Conservation (phyloP, 176 grass and related monocot genomes). For the Aegilops longissima region DNA sequence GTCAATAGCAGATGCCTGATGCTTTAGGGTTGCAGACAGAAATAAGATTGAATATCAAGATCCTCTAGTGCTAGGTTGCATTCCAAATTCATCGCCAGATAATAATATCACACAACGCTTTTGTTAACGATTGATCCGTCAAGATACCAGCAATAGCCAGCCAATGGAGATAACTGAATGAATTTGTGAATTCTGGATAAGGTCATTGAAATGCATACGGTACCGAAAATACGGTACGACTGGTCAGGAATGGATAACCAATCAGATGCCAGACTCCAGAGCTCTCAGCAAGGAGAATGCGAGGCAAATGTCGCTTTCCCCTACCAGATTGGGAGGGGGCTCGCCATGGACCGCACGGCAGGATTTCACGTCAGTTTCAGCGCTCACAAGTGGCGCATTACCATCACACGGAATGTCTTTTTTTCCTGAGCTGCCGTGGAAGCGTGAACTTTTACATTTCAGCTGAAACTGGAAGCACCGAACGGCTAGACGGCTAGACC, state of each 20-base stretch:
- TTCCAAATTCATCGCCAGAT: neutral
- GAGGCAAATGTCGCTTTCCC: neutral
- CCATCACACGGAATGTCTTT: neutral
- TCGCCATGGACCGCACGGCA: neutral
- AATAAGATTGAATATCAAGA: neutral
- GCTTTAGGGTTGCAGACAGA: neutral
- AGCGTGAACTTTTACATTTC: neutral
- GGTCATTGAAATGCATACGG: neutral
- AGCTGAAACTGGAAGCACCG: neutral
- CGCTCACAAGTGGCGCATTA: neutral
- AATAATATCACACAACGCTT: neutral
- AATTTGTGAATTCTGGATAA: neutral
- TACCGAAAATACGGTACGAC: neutral
- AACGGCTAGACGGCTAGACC: neutral
- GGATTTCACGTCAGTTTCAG: neutral
- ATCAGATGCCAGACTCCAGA: neutral
- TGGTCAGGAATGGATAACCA: slow-evolving; percentile 4
- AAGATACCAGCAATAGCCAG: neutral
- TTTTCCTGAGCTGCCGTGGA: neutral
- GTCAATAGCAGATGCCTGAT: neutral
- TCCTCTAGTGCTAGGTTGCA: neutral
- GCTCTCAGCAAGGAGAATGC: neutral
- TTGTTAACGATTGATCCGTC: no score
- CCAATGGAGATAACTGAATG: neutral
- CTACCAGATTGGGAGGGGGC: neutral